Base-by-base conservation (phyloP, 1,284 basidiomycete species). In the Ustilago loliicola region DNA sequence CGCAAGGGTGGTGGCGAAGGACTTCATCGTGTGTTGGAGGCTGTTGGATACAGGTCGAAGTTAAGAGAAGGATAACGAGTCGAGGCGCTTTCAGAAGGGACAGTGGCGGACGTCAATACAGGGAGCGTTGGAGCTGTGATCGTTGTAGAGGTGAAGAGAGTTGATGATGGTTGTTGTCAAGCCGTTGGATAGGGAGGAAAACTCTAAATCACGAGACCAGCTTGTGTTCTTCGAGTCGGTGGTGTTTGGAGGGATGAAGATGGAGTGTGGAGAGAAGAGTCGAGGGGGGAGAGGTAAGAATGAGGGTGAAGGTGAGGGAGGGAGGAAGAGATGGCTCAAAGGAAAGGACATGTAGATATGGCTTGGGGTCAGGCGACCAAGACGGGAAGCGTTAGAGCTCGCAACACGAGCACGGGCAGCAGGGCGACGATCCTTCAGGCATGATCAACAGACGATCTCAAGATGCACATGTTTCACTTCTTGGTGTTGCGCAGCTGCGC, bases 21-120 rank as follows among this genome's bases (percentile, higher is more conserved):
- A 79, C 67, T 77, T 79, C 77, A 77, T 79, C 27, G 38, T 71
- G 67, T 30, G 34, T 6, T 51, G 34, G 29, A 40, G 29, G 29
- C 8, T 19, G n/a, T 47, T 30, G n/a, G 15, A 48, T 17, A 63
- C 32, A 40, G 36, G 21, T 40, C 21, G 36, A 17, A 40, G n/a
- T 11, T 8, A 7, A 13, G 1, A 8, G 40, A 21, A 32, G 34
- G 21, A 25, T 21, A 36, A 34, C 3, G 17, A 25, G 17, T 38
- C 19, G 23, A 13, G 27, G 17, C 21, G 17, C 13, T 17, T 29
- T 36, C 1, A 21, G 45, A 23, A 48, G 51, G 29, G 57, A 56
- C 25, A 51, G 53, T 42, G 47, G 13, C 42, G 21, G 53, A 45
- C 36, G 29, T 45, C 25, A 17, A 30, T 42, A 30, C 13, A 34